Base-by-base conservation (phyloP, 2,329 filamentous ascomycete species). In the Fusarium metavorans region DNA sequence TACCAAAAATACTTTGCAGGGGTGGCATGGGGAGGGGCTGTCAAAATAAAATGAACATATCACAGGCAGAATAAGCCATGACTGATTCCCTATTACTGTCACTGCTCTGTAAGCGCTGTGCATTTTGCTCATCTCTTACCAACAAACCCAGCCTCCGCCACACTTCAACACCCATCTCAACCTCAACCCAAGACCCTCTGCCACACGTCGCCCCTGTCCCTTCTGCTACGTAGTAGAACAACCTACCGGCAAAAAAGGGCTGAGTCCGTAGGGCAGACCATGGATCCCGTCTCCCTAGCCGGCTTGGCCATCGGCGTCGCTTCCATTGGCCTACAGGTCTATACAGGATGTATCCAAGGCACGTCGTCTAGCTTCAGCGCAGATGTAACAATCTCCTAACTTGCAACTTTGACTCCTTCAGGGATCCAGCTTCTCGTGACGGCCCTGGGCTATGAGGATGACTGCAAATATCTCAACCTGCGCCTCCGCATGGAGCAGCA, bases 401-500 rank as follows among this genome's bases (percentile, higher is more conserved):
- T 68, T 20, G 41, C 35, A 41, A 11, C 20, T 52, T 45, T 18
- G 25, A 14, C 25, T 16, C 2, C 7, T 7, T 45, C 39, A 72
- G 84, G 85, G 82, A 87, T 87, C 65, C 86, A 87, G 76, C 80
- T 88, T 60, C 82, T 88, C 35, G 79, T 87, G 52, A 87, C 85
- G 7, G 86, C 86, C n/a, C 78, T 83, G 52, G 83, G 84, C 54
- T 86, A 86, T 65, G 84, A 85, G n/a, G 82, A 87, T 69, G 85
- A 87, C 56, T 87, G 83, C 76, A 84, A 81, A 67, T 87, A 87
- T 74, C 83, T 87, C 67, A 87, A 87, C 69, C 75, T 88, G 72
- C 82, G 86, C 59, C 76, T 88, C 59, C 84, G 85, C 62, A 86
- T 88, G 83, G 86, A 88, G 75, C 85, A 88, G 78, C 85, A 87